phyloP scores from a whole-genome alignment of 306 rosid genomes.

The Arachis hypogaea region DNA sequence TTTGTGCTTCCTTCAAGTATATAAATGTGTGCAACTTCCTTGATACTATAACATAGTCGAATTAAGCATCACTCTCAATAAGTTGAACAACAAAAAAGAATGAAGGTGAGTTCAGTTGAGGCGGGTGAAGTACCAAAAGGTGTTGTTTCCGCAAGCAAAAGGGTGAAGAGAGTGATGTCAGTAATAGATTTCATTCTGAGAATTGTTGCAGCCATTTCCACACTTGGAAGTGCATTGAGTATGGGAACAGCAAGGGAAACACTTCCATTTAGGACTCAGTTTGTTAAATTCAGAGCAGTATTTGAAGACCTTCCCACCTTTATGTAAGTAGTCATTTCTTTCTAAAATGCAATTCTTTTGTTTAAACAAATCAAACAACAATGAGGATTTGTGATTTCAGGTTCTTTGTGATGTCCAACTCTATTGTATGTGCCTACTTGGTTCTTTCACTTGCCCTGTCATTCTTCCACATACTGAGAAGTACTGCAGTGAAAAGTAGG shows the following conservation, averaged over 20 bases:
- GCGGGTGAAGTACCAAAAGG: slow-evolving; percentile 33
- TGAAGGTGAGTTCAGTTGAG: slow-evolving; percentile 27
- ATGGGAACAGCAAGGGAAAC: slow-evolving; percentile 47
- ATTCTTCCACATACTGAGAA: slow-evolving; percentile 54
- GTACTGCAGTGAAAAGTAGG: slow-evolving; percentile 44
- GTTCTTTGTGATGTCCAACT: slow-evolving; percentile 59
- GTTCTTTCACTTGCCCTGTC: slow-evolving; percentile 53
- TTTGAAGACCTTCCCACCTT: slow-evolving; percentile 50
- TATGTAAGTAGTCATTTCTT: slow-evolving; percentile 38
- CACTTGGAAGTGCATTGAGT: slow-evolving; percentile 40
- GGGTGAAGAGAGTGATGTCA: slow-evolving; percentile 41
- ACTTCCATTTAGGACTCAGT: slow-evolving; percentile 46
- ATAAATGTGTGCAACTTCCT: slow-evolving; percentile 21
- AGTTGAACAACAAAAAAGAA: slow-evolving; percentile 24
- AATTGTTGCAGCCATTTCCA: slow-evolving; percentile 35
- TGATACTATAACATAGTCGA: neutral
- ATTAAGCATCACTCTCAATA: slow-evolving; percentile 4
- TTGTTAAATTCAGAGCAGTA: slow-evolving; percentile 43
- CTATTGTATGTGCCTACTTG: slow-evolving; percentile 58
- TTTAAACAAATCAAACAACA: neutral
- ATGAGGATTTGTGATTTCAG: slow-evolving; percentile 33
- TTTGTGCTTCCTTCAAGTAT: slow-evolving; percentile 33
- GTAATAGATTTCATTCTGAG: slow-evolving; percentile 43
- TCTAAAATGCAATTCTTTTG: neutral
- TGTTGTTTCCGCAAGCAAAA: slow-evolving; percentile 4